Base-by-base conservation (phyloP, 345 rosid species). In the Litchi chinensis region DNA sequence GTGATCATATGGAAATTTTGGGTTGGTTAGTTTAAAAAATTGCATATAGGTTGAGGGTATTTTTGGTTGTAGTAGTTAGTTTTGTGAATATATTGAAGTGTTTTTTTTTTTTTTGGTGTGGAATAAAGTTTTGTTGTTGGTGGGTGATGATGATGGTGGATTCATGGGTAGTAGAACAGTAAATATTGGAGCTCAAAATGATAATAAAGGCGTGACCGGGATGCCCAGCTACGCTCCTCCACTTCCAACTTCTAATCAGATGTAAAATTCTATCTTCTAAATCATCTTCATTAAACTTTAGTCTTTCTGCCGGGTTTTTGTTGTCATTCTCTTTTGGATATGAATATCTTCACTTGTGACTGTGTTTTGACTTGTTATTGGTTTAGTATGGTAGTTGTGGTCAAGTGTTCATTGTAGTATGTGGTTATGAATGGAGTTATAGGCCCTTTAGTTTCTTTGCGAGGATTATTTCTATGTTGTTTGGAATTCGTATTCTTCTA, bases 161-260 rank as follows among this genome's bases (percentile, higher is more conserved):
- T 88, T 80, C 41, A 81, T 84, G 89, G 86, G 86, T 74, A 81
- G 87, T 83, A 86, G 84, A 83, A 73, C 65, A 21, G 79, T 70
- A 80, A 85, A 79, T 71, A 39, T 75, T 79, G 71, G 84, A 75
- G 83, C 84, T 43, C 77, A 83, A 73, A 83, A 82, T 83, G 82
- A 79, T 74, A 79, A 81, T 68, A 83, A 80, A 75, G 79, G 74
- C 63, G 78, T 83, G 78, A 79, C 79, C 65, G 89, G 80, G 81
- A 87, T 90, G 91, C 90, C 90, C 71, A 86, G 91, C 84, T 87
- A 83, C 70, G 82, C 81, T 71, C 88, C 91, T 67, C 37, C 85
- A 6, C 63, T 74, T 57, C 70, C 93, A 11, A 79, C 68, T 76
- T 83, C 88, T n/a, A 90, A 76, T 84, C 76, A 84, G 75, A 79